Conservation (phyloP, 2,329 filamentous ascomycete species). For the Chaetomium sp. region DNA sequence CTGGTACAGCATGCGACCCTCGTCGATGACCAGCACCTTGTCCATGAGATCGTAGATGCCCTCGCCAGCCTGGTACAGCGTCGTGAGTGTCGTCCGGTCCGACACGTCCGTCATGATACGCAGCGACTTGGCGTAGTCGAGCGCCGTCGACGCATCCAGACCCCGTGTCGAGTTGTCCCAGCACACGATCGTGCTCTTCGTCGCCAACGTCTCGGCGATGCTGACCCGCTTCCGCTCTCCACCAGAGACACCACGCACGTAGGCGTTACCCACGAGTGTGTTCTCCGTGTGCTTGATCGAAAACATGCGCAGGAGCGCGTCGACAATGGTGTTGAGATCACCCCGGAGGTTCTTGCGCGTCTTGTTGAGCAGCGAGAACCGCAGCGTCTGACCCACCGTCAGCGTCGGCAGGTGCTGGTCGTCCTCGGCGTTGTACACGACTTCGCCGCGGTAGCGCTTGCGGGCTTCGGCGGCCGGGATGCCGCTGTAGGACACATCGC, state of each 20-base stretch:
- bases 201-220: conserved; percentile 57
- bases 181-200: conserved; percentile 47
- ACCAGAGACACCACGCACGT: conserved; percentile 54
- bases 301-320: conserved; percentile 59
- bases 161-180: conserved; percentile 68
- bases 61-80: conserved; percentile 59
- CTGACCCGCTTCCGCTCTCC: conserved; percentile 68
- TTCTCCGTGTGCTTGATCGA: conserved; percentile 59
- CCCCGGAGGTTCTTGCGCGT: conserved; percentile 58
- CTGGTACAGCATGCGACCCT: conserved; percentile 63
- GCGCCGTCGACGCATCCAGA: conserved; percentile 60
- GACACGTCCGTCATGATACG: conserved; percentile 61
- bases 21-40: conserved; percentile 61
- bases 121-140: conserved; percentile 61
- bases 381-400: conserved; percentile 59
- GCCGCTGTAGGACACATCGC: conserved; percentile 52
- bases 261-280: conserved; percentile 63
- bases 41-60: conserved; percentile 58
- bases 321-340: conserved; percentile 50
- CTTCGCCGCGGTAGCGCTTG: conserved; percentile 30
- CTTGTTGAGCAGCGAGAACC: conserved; percentile 59
- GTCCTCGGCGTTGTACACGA: conserved; percentile 57
- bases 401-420: conserved; percentile 65
- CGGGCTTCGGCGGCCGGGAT: conserved; percentile 53
- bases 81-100: conserved; percentile 52